Percentiles rank a stretch among this genome's conserved stretches.
Conservation (phyloP, 768 basidiomycete species). For the Cubamyces lactineus region DNA sequence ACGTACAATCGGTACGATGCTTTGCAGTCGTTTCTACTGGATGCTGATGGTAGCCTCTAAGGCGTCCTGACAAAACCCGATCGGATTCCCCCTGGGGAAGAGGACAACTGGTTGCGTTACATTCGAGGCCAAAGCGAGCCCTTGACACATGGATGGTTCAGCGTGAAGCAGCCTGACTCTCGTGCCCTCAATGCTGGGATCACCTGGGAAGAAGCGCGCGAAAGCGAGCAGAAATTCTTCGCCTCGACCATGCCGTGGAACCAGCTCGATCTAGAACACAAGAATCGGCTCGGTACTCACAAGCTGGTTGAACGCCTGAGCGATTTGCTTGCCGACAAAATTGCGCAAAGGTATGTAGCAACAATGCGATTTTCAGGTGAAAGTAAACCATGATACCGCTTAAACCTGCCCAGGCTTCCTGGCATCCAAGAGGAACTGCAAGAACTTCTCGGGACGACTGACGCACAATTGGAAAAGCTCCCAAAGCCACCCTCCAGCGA, state of each 20-base stretch:
- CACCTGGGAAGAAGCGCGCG: slow-evolving; percentile 64
- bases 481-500: slow-evolving; percentile 60
- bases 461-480: slow-evolving; percentile 36
- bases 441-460: slow-evolving; percentile 44
- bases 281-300: slow-evolving; percentile 56
- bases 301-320: slow-evolving; percentile 64
- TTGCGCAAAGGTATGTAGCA: slow-evolving; percentile 55
- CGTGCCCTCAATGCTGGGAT: slow-evolving; percentile 52
- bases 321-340: slow-evolving; percentile 61
- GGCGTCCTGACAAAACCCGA: slow-evolving; percentile 80
- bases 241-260: slow-evolving; percentile 54
- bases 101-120: slow-evolving; percentile 56
- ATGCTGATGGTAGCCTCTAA: slow-evolving; percentile 27
- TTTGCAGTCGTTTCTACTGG: not conserved
- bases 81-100: slow-evolving; percentile 59
- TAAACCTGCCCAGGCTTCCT: slow-evolving; percentile 71
- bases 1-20: slow-evolving; percentile 65
- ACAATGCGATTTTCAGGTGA: not conserved
- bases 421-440: slow-evolving; percentile 62
- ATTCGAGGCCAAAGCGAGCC: slow-evolving; percentile 57
- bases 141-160: slow-evolving; percentile 59
- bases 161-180: slow-evolving; percentile 49
- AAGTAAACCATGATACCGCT: no score
- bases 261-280: slow-evolving; percentile 51
- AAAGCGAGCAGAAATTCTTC: slow-evolving; percentile 61